These are phyloP conservation scores for Endocladia muricata DNA, from an alignment of 31 red algal genomes.

Conservation along the genomic window DNA sequence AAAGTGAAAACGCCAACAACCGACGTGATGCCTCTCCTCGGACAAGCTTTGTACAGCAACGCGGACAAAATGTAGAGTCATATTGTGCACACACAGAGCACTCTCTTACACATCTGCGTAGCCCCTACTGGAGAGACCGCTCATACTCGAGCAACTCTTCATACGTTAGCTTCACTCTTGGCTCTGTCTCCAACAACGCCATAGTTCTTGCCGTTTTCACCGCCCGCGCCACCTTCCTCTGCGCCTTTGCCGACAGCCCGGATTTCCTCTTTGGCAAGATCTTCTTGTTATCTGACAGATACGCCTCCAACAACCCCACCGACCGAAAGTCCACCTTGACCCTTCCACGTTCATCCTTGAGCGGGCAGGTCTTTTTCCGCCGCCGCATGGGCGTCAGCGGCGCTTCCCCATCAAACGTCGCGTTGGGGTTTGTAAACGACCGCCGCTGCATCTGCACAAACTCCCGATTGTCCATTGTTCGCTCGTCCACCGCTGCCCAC, in stretches of 20 bases:
- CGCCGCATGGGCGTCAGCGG: background rate
- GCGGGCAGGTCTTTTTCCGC: slow-evolving; percentile 24
- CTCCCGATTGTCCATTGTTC: slow-evolving; percentile 27
- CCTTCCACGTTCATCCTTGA: slow-evolving; percentile 57
- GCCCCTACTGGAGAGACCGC: slow-evolving; percentile 6
- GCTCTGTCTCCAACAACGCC: slow-evolving; percentile 52
- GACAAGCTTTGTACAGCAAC: too few species aligned
- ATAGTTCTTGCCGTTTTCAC: slow-evolving; percentile 71
- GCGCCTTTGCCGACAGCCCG: slow-evolving; percentile 57
- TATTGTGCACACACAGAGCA: too few species aligned
- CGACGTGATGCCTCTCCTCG: too few species aligned
- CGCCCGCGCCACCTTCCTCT: slow-evolving; percentile 54
- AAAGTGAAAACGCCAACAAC: too few species aligned
- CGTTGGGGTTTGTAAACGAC: background rate
- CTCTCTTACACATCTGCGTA: too few species aligned
- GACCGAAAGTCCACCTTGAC: slow-evolving; percentile 62
- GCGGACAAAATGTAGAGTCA: too few species aligned
- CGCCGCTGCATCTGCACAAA: slow-evolving; percentile 33
- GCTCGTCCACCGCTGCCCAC: slow-evolving; percentile 51
- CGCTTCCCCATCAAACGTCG: background rate
- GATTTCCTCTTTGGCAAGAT: slow-evolving; percentile 38
- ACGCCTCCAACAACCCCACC: slow-evolving; percentile 38
- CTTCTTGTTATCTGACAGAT: slow-evolving; percentile 42
- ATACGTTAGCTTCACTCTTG: slow-evolving; percentile 13
- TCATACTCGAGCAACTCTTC: slow-evolving; percentile 52